Base-by-base conservation (phyloP, 805 yeast species). In the Teunomyces funiuensis region DNA sequence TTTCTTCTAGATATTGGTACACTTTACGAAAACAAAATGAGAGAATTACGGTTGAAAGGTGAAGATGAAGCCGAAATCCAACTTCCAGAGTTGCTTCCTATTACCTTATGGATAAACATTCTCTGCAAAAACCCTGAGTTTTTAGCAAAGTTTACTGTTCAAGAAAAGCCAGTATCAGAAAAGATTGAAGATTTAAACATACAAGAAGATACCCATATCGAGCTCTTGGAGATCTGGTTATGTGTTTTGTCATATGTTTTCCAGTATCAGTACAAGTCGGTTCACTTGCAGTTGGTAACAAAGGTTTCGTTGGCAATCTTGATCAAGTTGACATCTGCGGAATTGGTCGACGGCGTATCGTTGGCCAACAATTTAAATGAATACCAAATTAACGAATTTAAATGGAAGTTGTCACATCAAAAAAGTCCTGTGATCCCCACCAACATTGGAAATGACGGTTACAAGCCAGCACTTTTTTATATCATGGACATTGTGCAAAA, bases 391-490 rank as follows among this genome's bases (percentile, higher is more conserved):
- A 60, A 71, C 38, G 74, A 69, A 42, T 58, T 58, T 52, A 60
- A 60, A 40, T 71, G 73, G 71, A 71, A 70, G 47, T 49, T 70
- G 30, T 66, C 71, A 26, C 76, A 68, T 42, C 75, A 71, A 40
- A 57, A 53, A 38, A 40, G 48, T 10, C 74, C 75, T 1, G 39
- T 63, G 8, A 47, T 71, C 3, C 70, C 71, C 9, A 45, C 47
- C 29, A 54, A 53, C 42, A 14, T 43, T 1, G 55, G 51, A 2
- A 48, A 57, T 6, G 51, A 49, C 17, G 62, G 60, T 2, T 43
- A 43, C 33, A 67, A 66, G 31, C 55, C 66, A 2, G 43, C 62
- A 8, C 47, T 63, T 27, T 58, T 69, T 19, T 71, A 65, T 41
- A 54, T 65, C 10, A 37, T 67, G 27, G 72, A 67, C 44, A 44